These are phyloP conservation scores for Ceratonia siliqua DNA, from an alignment of 306 rosid genomes.

Conservation along the genomic window DNA sequence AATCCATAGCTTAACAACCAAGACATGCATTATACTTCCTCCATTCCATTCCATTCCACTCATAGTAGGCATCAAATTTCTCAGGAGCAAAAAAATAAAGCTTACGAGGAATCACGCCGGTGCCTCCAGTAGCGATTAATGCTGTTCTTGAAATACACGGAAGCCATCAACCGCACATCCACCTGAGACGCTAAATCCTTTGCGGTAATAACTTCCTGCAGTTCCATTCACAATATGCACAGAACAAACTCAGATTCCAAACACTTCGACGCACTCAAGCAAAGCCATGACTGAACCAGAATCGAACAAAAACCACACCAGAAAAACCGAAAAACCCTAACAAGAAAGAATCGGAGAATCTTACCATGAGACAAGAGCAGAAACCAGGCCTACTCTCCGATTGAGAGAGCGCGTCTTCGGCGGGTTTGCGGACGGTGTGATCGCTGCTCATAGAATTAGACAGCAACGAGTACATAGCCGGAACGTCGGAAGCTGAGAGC, in stretches of 20 bases:
- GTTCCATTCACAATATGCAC: conserved; percentile 22
- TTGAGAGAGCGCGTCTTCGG: conserved; percentile 76
- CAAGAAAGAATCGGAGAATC: neutral
- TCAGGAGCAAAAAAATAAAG: neutral
- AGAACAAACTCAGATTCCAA: conserved; percentile 32
- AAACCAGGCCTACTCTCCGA: conserved; percentile 87
- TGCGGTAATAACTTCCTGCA: conserved; percentile 83
- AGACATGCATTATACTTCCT: conserved; percentile 8
- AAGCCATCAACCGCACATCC: conserved; percentile 91
- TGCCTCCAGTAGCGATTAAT: conserved; percentile 86
- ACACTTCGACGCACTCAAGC: neutral
- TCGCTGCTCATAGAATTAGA: conserved; percentile 80
- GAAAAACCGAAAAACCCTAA: conserved; percentile 40
- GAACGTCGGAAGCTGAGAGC: conserved; percentile 72
- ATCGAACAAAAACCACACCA: neutral
- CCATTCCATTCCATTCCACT: neutral
- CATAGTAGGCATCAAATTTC: neutral
- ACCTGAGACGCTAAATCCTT: conserved; percentile 71
- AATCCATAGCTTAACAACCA: conserved; percentile 6
- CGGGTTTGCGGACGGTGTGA: conserved; percentile 68
- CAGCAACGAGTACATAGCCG: conserved; percentile 78
- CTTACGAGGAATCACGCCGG: conserved; percentile 70
- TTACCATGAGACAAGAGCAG: conserved; percentile 84
- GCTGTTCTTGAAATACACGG: conserved; percentile 82
- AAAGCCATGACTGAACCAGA: neutral